phyloP scores from a whole-genome alignment of 2,329 filamentous ascomycete species.

The Aspergillus sp. region DNA sequence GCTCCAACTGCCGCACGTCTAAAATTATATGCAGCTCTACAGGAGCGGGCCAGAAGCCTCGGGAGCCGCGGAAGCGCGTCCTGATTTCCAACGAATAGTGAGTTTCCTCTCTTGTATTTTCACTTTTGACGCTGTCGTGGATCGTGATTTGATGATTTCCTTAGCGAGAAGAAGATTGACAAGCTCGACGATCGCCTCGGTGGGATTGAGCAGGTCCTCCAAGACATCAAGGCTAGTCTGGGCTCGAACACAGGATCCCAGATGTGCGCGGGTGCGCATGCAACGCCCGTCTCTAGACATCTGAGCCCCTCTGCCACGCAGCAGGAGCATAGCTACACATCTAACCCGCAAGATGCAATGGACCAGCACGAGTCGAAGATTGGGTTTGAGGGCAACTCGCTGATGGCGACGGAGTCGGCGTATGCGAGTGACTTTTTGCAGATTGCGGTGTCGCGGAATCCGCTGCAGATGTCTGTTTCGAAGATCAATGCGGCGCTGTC shows the following conservation, averaged over 20 bases:
- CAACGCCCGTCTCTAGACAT: slow-evolving; percentile 15
- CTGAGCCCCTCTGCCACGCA: slow-evolving; percentile 13
- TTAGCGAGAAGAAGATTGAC: slow-evolving; percentile 55
- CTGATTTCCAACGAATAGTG: slow-evolving; percentile 46
- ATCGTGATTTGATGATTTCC: not conserved
- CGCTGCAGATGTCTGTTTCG: slow-evolving; percentile 35
- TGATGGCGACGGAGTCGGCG: slow-evolving; percentile 49
- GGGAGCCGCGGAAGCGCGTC: slow-evolving; percentile 40
- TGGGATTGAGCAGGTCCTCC: slow-evolving; percentile 45
- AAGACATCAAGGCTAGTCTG: slow-evolving; percentile 22
- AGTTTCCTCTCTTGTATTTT: slow-evolving; percentile 4
- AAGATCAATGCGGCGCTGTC: slow-evolving; percentile 41
- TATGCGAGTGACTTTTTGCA: slow-evolving; percentile 47
- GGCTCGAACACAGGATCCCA: slow-evolving; percentile 6
- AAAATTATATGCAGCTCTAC: slow-evolving; percentile 39
- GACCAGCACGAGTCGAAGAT: slow-evolving; percentile 28
- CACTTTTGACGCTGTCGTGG: not conserved
- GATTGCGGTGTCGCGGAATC: slow-evolving; percentile 39
- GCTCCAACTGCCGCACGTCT: slow-evolving; percentile 42
- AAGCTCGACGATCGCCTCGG: slow-evolving; percentile 51
- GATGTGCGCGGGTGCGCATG: slow-evolving; percentile 6
- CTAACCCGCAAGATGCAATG: slow-evolving; percentile 23
- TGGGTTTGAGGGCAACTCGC: slow-evolving; percentile 52
- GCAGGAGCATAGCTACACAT: slow-evolving; percentile 4
- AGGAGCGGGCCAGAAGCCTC: slow-evolving; percentile 33